phyloP scores from a whole-genome alignment of 2,329 filamentous ascomycete genomes.

The Apiospora phragmitis region DNA sequence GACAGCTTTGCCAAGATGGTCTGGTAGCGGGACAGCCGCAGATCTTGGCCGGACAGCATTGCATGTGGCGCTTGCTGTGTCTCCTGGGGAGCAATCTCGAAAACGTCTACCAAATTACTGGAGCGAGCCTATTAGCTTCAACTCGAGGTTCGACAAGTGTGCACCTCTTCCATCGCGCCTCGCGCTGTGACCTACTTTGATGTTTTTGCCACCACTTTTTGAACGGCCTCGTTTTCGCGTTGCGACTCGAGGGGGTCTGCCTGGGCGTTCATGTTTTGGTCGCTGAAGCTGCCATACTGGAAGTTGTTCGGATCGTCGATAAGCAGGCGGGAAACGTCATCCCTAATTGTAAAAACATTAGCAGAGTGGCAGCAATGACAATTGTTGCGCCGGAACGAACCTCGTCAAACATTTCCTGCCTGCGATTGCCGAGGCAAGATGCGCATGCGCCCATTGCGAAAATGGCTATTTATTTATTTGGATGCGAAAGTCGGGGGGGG shows the following conservation, averaged over 20 bases:
- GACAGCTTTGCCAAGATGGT: slow-evolving; percentile 62
- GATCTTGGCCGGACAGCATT: slow-evolving; percentile 51
- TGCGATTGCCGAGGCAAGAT: slow-evolving; percentile 58
- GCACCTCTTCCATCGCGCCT: slow-evolving; percentile 19
- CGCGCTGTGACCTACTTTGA: slow-evolving; percentile 52
- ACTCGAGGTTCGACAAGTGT: slow-evolving; percentile 9
- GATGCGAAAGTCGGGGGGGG: neutral
- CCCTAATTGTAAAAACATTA: slow-evolving; percentile 37
- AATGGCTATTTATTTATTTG: neutral
- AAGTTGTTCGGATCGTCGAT: slow-evolving; percentile 61
- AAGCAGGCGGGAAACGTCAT: slow-evolving; percentile 58
- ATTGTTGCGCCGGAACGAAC: slow-evolving; percentile 23
- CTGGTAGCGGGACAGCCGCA: slow-evolving; percentile 59
- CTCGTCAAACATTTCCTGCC: slow-evolving; percentile 55
- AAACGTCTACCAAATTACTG: slow-evolving; percentile 69
- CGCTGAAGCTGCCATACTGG: slow-evolving; percentile 64
- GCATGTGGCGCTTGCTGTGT: slow-evolving; percentile 30
- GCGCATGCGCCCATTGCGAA: slow-evolving; percentile 58
- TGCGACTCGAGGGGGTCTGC: slow-evolving; percentile 63
- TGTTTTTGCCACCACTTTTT: slow-evolving; percentile 63
- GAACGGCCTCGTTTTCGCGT: slow-evolving; percentile 64
- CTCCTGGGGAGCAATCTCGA: slow-evolving; percentile 61
- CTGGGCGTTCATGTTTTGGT: slow-evolving; percentile 53
- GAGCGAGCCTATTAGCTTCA: slow-evolving; percentile 5
- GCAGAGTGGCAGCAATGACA: slow-evolving; percentile 15